A percentile compares a stretch with the other conserved stretches of the same genome.
These are phyloP conservation scores for Saccharum officinarum DNA, from an alignment of 176 grass and related monocot species.

Conservation along the genomic window DNA sequence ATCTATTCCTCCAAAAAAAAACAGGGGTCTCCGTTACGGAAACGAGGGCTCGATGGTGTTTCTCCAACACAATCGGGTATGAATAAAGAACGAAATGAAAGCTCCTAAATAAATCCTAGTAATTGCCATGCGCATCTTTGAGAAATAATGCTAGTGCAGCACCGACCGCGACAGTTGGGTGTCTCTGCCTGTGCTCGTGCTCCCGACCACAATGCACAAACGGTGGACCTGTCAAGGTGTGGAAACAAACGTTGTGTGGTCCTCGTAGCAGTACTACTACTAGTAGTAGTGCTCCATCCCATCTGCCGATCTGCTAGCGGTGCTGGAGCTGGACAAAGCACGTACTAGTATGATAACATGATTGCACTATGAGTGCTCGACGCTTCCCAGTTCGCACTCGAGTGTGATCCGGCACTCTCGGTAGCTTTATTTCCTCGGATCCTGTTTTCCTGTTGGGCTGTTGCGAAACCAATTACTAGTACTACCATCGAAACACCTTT, in stretches of 20 bases:
- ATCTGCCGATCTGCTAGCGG: not conserved
- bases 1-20: too few species aligned
- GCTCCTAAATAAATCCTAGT: too few species aligned
- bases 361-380: conserved; percentile 11
- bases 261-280: not conserved
- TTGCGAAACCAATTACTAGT: not conserved
- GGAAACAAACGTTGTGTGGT: conserved; percentile 26
- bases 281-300: not conserved
- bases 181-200: too few species aligned
- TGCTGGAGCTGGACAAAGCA: not conserved
- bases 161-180: conserved; percentile 12
- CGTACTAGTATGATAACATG: not conserved
- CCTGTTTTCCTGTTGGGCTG: not conserved
- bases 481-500: not conserved
- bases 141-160: not conserved
- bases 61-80: not conserved
- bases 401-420: not conserved
- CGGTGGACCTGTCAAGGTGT: not conserved
- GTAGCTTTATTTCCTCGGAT: not conserved
- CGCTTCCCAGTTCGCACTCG: not conserved
- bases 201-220: not conserved
- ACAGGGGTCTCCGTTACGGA: not conserved
- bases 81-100: not conserved
- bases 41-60: not conserved
- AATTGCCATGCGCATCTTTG: not conserved